Percentiles rank a stretch among this genome's conserved stretches.
These are phyloP conservation scores for Boletellus ananas DNA, from an alignment of 768 basidiomycete species.

Conservation along the genomic window DNA sequence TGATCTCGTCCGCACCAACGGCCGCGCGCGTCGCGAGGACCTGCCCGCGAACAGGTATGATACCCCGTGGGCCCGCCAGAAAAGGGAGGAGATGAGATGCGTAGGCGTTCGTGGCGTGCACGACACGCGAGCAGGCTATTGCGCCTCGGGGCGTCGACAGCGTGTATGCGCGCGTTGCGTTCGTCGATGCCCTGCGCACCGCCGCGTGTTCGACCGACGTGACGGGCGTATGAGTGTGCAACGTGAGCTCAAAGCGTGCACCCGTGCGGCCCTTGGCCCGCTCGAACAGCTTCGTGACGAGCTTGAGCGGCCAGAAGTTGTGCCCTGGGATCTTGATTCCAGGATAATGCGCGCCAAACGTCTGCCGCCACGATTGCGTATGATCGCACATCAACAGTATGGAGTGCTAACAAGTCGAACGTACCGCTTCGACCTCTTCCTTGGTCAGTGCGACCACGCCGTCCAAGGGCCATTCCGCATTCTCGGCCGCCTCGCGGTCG, in stretches of 20 bases:
- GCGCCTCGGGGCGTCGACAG: slow-evolving; percentile 60
- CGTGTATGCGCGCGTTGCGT: slow-evolving; percentile 3
- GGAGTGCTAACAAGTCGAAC: slow-evolving; percentile 4
- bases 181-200: not conserved
- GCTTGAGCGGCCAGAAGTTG: slow-evolving; percentile 79
- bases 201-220: slow-evolving; percentile 35
- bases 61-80: slow-evolving; percentile 47
- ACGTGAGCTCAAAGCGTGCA: slow-evolving; percentile 38
- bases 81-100: slow-evolving; percentile 73
- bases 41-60: slow-evolving; percentile 75
- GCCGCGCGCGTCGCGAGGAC: slow-evolving; percentile 46
- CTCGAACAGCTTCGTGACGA: slow-evolving; percentile 64
- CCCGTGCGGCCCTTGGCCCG: slow-evolving; percentile 33
- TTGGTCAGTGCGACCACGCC: slow-evolving; percentile 44
- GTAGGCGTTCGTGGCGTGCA: slow-evolving; percentile 89
- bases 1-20: slow-evolving; percentile 38
- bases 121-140: slow-evolving; percentile 56
- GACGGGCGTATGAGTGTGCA: slow-evolving; percentile 77
- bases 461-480: slow-evolving; percentile 47
- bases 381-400: not conserved
- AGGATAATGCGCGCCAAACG: slow-evolving; percentile 42
- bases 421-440: slow-evolving; percentile 47
- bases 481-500: slow-evolving; percentile 52
- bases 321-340: slow-evolving; percentile 49
- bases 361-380: slow-evolving; percentile 10